Evolutionary conservation across 2,329 filamentous ascomycete genomes (phyloP).

Genomic region (Curvularia spicifera): DNA sequence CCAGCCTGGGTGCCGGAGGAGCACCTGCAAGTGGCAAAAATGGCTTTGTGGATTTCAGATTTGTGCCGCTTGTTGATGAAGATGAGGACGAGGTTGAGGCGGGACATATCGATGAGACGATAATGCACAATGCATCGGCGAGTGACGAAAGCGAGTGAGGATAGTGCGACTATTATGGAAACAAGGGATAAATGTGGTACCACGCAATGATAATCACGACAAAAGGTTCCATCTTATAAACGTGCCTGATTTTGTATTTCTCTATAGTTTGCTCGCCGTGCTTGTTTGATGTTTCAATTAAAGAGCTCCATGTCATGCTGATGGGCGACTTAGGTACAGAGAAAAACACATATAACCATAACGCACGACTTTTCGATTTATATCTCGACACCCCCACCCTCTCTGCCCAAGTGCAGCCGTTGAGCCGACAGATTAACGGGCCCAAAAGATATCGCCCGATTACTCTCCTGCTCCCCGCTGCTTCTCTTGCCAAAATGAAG

Average conservation of each 20-base stretch:
- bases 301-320: neutral
- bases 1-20: conserved; percentile 28
- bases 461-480: neutral
- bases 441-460: no score
- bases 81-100: conserved; percentile 39
- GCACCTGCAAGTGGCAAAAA: conserved; percentile 54
- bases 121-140: conserved; percentile 22
- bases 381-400: neutral
- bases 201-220: neutral
- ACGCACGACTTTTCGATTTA: neutral
- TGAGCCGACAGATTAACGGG: neutral
- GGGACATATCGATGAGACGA: conserved; percentile 25
- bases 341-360: neutral
- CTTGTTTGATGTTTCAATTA: neutral
- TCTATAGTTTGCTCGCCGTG: neutral
- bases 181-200: neutral
- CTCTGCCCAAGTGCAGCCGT: neutral
- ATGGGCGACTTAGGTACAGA: neutral
- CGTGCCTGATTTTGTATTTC: neutral
- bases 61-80: conserved; percentile 74
- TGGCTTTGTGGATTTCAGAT: conserved; percentile 82
- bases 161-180: conserved; percentile 1
- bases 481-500: neutral
- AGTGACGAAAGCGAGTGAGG: conserved; percentile 7
- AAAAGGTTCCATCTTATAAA: neutral